phyloP scores from a whole-genome alignment of 257 asterid species.

The Solanum etuberosum region DNA sequence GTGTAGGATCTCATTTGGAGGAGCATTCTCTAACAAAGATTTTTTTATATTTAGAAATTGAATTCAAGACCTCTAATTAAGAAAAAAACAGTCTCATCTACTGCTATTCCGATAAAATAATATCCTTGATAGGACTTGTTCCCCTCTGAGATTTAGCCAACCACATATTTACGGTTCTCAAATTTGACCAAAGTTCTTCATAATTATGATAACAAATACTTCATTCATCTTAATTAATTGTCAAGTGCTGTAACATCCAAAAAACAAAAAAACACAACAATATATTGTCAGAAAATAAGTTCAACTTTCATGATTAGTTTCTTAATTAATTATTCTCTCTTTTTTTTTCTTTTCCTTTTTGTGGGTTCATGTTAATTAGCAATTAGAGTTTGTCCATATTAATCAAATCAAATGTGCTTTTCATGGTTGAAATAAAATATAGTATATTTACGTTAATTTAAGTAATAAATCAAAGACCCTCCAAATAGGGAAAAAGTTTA shows the following conservation, averaged over 20 bases:
- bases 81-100: background rate
- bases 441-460: background rate
- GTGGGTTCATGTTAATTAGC: background rate
- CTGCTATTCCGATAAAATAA: background rate
- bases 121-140: background rate
- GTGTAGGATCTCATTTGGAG: fast-evolving
- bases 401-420: background rate
- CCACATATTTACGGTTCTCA: background rate
- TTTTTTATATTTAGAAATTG: fast-evolving
- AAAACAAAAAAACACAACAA: background rate
- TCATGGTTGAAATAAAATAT: background rate
- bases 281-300: background rate
- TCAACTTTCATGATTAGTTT: background rate
- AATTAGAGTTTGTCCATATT: background rate
- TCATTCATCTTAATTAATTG: background rate
- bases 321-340: background rate
- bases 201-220: background rate
- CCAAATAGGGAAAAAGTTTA: background rate
- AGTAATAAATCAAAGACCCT: background rate
- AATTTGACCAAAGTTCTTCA: background rate
- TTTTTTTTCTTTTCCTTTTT: background rate
- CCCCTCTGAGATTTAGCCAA: background rate
- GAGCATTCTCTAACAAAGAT: fast-evolving
- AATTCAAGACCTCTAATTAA: no score
- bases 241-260: background rate